phyloP scores from a whole-genome alignment of 192 early-diverging fungal species.

The Oehlia diaphana region DNA sequence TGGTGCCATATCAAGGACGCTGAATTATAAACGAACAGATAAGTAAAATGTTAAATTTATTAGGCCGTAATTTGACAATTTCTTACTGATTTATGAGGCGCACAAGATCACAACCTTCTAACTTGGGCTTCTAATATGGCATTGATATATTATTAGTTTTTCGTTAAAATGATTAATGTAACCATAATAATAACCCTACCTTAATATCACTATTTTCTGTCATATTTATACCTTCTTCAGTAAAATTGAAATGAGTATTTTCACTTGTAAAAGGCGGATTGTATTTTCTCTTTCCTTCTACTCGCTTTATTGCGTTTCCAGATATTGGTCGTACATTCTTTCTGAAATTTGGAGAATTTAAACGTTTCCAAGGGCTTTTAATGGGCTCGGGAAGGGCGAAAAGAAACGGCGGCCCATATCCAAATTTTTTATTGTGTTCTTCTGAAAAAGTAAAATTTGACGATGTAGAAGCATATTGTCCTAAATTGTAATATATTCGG shows the following conservation, averaged over 20 bases:
- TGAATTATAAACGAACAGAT: background rate
- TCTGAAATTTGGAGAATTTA: background rate
- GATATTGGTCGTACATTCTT: background rate
- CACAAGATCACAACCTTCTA: background rate
- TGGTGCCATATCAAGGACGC: background rate
- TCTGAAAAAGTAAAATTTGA: background rate
- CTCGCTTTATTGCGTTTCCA: background rate
- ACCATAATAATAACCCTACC: background rate
- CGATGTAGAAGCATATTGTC: background rate
- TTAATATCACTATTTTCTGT: background rate
- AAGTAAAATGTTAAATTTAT: background rate
- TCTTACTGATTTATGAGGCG: background rate
- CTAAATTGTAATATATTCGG: background rate
- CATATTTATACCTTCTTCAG: background rate
- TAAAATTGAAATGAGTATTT: background rate
- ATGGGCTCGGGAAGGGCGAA: constrained; percentile 1
- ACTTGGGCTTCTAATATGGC: background rate
- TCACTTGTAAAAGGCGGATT: background rate
- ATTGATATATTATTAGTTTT: background rate
- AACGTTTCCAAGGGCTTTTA: background rate
- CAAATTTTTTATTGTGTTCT: background rate
- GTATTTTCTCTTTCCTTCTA: background rate
- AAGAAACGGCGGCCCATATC: background rate
- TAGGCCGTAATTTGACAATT: background rate
- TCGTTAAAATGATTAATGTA: background rate